Base-by-base conservation (phyloP, 176 grass and related monocot genomes). In the Areca catechu region DNA sequence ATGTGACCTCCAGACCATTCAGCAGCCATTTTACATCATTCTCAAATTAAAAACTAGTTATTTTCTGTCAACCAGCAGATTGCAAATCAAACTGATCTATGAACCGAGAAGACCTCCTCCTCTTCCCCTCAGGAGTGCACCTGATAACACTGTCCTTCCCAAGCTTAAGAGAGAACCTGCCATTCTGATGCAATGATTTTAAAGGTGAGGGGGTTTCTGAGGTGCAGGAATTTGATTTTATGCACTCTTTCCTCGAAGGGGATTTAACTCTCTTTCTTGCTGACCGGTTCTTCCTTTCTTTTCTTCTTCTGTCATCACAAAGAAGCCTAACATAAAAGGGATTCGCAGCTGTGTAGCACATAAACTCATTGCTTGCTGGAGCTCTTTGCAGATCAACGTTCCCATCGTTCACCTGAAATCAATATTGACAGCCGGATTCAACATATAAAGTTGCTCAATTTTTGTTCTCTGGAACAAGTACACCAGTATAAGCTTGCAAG, bases 61-160 rank as follows among this genome's bases (percentile, higher is more conserved):
- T 29, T 17, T 17, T 14, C 30, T 7, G 23, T 72, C 25, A 53
- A 21, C 49, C 50, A 54, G 70, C 17, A 43, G 58, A 71, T 48
- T 30, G 34, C 48, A 71, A 53, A 71, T 53, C 68, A 7, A 53
- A 54, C 25, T 57, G 27, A 9, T 54, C 50, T 4, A 43, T 18
- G n/a, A 72, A 37, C 19, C 71, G 77, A 64, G 74, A 54, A 24
- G 77, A 85, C n/a, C 68, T 62, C 60, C 83, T 77, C 28, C 84
- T 83, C 76, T 98, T 92, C 20, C 93, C 88, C 24, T 98, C 93
- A 29, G 87, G 84, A 4, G 87, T 98, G 74, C 74, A 19, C 74
- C 76, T 82, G 60, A 80, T 67, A 19, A 67, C 16, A 52, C 62
- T 76, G 57, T 60, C 60, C 60, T 71, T 71, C 10, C 54, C 59